phyloP scores from a whole-genome alignment of 495 filamentous ascomycete species.

The Hypoxylon crocopeplum region DNA sequence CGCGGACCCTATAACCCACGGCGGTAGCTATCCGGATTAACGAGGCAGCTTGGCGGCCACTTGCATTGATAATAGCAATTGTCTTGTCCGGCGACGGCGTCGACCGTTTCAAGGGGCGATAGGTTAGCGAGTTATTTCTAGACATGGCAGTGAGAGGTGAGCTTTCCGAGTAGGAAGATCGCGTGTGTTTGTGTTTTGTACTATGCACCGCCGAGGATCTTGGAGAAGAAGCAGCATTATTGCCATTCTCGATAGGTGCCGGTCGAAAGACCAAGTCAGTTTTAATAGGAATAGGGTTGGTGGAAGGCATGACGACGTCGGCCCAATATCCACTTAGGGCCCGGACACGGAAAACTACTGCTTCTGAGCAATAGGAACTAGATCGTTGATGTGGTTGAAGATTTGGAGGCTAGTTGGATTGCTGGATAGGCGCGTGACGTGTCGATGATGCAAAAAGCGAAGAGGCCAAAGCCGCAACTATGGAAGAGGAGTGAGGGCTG shows the following conservation, averaged over 20 bases:
- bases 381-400: conserved; percentile 14
- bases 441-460: conserved; percentile 17
- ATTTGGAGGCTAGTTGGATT: conserved; percentile 5
- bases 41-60: conserved; percentile 90
- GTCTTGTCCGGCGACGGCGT: conserved; percentile 69
- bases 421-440: conserved; percentile 14
- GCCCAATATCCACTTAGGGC: conserved; percentile 10
- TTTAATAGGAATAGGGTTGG: conserved; percentile 47
- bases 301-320: conserved; percentile 29
- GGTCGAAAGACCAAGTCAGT: conserved; percentile 53
- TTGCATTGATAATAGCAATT: conserved; percentile 91
- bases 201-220: conserved; percentile 39
- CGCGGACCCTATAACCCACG: conserved; percentile 87
- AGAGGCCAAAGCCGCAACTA: conserved; percentile 17
- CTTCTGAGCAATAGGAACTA: background rate
- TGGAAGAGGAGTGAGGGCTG: conserved; percentile 6
- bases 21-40: conserved; percentile 91
- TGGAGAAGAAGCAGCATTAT: conserved; percentile 36
- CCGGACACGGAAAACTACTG: conserved; percentile 7
- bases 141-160: conserved; percentile 54
- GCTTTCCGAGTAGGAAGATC: conserved; percentile 58
- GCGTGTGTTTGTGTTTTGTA: conserved; percentile 58
- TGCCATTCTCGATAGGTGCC: conserved; percentile 46
- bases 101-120: conserved; percentile 59
- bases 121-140: conserved; percentile 55